Percentiles rank a stretch among this genome's conserved stretches.
Evolutionary conservation across 1,284 basidiomycete genomes (phyloP).

Genomic region (Flammula alnicola): DNA sequence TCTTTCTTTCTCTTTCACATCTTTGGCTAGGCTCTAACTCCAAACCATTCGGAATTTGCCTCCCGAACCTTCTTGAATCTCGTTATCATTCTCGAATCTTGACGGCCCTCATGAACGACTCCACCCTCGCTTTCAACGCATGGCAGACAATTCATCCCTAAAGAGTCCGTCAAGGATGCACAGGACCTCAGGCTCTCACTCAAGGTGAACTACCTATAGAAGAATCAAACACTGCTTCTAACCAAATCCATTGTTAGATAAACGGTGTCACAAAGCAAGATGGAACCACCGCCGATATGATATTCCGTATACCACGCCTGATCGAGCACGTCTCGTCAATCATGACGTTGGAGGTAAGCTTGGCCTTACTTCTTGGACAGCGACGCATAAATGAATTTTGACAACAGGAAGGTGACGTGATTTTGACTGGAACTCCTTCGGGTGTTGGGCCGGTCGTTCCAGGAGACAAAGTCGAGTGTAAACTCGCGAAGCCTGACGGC

Average conservation of each 20-base stretch:
- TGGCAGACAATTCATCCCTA: constrained; percentile 87
- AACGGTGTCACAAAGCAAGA: constrained; percentile 86
- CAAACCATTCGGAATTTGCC: no score
- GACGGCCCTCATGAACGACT: no score
- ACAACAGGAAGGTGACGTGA: constrained; percentile 81
- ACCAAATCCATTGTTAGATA: constrained; percentile 55
- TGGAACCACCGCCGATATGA: constrained; percentile 90
- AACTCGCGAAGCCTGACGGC: constrained; percentile 65
- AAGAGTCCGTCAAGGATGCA: constrained; percentile 70
- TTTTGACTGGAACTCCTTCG: constrained; percentile 89
- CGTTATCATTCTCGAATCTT: no score
- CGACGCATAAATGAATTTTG: not conserved
- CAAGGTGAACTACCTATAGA: constrained; percentile 50
- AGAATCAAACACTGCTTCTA: not conserved
- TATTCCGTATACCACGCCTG: constrained; percentile 89
- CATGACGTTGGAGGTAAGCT: constrained; percentile 88
- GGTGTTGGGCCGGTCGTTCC: constrained; percentile 84
- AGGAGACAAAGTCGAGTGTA: constrained; percentile 83
- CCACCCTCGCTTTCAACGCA: no score
- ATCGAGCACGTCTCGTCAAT: constrained; percentile 93
- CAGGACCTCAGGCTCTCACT: constrained; percentile 79
- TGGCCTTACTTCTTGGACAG: constrained; percentile 3
- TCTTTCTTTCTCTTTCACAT: not conserved
- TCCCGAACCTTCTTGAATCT: no score
- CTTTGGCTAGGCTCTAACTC: not conserved